Percentiles rank a stretch among this genome's conserved stretches.
Evolutionary conservation across 345 rosid species (phyloP).

Genomic region (Orychophragmus violaceus): DNA sequence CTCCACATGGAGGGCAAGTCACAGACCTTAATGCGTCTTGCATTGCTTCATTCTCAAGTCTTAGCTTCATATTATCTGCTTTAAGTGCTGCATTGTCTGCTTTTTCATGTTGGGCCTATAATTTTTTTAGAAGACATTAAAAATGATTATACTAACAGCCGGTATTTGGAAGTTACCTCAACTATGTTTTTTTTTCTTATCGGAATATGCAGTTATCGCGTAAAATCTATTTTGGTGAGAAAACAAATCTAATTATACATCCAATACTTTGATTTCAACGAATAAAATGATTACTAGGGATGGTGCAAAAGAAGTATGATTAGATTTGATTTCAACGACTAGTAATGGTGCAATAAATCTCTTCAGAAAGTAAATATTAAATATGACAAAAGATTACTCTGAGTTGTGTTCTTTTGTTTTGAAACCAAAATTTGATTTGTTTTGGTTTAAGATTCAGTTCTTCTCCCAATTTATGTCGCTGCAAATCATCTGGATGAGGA

Average conservation of each 20-base stretch:
- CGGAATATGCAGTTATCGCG: neutral
- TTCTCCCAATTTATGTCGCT: slow-evolving; percentile 43
- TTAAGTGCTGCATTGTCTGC: slow-evolving; percentile 47
- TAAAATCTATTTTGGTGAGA: neutral
- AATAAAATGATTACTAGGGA: neutral
- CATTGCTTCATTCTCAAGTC: slow-evolving; percentile 45
- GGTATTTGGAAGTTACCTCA: neutral
- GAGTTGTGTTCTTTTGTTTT: slow-evolving; percentile 65
- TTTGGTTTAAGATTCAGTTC: slow-evolving; percentile 48
- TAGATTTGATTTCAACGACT: too few species aligned
- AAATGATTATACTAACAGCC: neutral
- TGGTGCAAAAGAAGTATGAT: too few species aligned
- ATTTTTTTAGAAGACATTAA: neutral
- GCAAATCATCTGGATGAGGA: slow-evolving; percentile 69
- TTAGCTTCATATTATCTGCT: slow-evolving; percentile 49
- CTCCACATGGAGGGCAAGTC: slow-evolving; percentile 66
- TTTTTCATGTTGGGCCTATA: slow-evolving; percentile 52
- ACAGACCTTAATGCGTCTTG: slow-evolving; percentile 49
- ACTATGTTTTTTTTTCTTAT: neutral
- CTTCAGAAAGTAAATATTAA: too few species aligned
- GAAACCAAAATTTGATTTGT: slow-evolving; percentile 88
- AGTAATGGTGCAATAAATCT: too few species aligned
- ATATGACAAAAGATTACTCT: slow-evolving; percentile 35
- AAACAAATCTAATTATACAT: too few species aligned
- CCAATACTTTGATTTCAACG: neutral